Percentiles rank a stretch among this genome's conserved stretches.
These are phyloP conservation scores for Scorias spongiosa DNA, from an alignment of 2,329 filamentous ascomycete species.

Conservation along the genomic window DNA sequence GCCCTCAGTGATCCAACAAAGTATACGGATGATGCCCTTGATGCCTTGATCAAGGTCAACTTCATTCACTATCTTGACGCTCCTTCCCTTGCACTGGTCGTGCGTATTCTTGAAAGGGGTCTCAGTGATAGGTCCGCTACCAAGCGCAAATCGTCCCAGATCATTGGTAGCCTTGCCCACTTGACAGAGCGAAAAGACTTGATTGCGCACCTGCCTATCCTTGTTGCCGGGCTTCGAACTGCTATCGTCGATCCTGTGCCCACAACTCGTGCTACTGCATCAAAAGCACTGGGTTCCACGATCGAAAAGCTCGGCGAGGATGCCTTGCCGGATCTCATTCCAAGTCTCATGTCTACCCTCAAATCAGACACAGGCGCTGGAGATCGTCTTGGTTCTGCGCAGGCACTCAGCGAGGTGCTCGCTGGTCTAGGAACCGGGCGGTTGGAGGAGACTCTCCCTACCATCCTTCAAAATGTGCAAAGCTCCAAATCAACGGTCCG, in stretches of 20 bases:
- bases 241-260: constrained; percentile 93
- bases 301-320: constrained; percentile 97
- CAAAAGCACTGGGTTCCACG: constrained; percentile 87
- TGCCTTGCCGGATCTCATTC: constrained; percentile 89
- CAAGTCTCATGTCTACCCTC: constrained; percentile 91
- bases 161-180: constrained; percentile 94
- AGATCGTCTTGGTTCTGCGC: constrained; percentile 87
- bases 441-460: constrained; percentile 88
- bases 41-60: constrained; percentile 91
- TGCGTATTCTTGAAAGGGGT: constrained; percentile 86
- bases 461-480: constrained; percentile 88
- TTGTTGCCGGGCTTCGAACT: constrained; percentile 76
- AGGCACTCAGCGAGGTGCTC: constrained; percentile 90
- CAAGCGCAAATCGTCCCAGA: constrained; percentile 90
- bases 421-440: constrained; percentile 84
- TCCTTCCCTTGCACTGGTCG: constrained; percentile 84
- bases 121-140: constrained; percentile 82
- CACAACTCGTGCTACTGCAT: constrained; percentile 88
- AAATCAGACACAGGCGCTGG: constrained; percentile 95
- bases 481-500: constrained; percentile 80
- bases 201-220: constrained; percentile 73
- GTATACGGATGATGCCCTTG: constrained; percentile 87
- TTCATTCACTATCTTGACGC: constrained; percentile 98
- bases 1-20: constrained; percentile 95
- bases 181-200: constrained; percentile 93